Conservation (phyloP, 164 flowering plant species). For the Annona cherimola region DNA sequence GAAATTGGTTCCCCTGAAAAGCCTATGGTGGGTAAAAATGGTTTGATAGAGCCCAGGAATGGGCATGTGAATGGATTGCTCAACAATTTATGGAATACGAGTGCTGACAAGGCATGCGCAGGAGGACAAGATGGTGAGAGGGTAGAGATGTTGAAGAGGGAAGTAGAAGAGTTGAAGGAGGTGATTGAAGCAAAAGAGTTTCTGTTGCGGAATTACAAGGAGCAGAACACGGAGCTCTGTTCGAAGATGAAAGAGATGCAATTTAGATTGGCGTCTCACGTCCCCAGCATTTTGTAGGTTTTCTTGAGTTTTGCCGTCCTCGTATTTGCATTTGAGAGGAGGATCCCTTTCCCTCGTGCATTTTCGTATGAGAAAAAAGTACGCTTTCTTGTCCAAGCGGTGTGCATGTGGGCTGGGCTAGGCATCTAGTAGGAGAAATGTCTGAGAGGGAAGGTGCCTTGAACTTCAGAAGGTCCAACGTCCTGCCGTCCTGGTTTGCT, state of each 20-base stretch:
- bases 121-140: constrained; percentile 48
- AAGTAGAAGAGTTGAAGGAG: constrained; percentile 76
- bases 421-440: no score
- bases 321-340: neutral
- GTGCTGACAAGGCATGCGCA: constrained; percentile 19
- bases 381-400: no score
- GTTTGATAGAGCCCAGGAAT: constrained; percentile 41
- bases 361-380: no score
- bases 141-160: constrained; percentile 64
- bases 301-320: neutral
- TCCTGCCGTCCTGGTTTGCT: no score
- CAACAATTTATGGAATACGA: constrained; percentile 29
- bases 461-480: no score
- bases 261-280: constrained; percentile 72
- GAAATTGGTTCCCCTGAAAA: constrained; percentile 31
- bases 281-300: constrained; percentile 75
- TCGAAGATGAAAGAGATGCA: constrained; percentile 70
- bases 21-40: constrained; percentile 21
- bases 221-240: constrained; percentile 73
- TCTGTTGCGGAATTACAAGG: constrained; percentile 78
- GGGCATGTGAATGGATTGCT: constrained; percentile 62
- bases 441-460: no score
- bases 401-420: no score
- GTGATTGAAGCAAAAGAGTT: constrained; percentile 82
- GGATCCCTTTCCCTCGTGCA: no score